Base-by-base conservation (phyloP, 148 eudicot species). In the Talinum fruticosum region DNA sequence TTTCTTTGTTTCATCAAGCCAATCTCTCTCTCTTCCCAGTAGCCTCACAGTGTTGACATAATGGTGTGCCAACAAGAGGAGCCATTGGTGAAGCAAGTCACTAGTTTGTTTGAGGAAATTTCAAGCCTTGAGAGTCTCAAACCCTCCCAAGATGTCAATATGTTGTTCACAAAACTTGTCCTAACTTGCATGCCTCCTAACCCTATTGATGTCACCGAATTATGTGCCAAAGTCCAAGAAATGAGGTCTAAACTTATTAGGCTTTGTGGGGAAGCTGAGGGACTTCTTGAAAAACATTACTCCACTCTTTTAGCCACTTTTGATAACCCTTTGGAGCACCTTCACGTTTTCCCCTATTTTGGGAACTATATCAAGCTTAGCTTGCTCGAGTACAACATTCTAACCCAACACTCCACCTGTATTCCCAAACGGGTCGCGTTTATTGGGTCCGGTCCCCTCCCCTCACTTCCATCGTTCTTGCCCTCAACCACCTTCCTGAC, bases 361-460 rank as follows among this genome's bases (percentile, higher is more conserved):
- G 69, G 80, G 34, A 96, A 96, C 78, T 96, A 96, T 79, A 72
- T 93, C 78, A 91, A 96, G 71, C 93, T 96, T 51, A 84, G 91
- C 64, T 85, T 72, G 2, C 81, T 93, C 61, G 99, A 96, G 73
- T 90, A 80, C 78, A 75, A 75, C 76, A 89, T 93, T 66, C 84
- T 96, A 23, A 69, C 53, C 74, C 81, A 85, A 26, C 77, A 91
- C 81, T 72, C 33, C 10, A 10, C 78, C 35, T 75, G 66, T 5
- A 79, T 54, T 61, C 97, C 93, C 1, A 78, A 33, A 24, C 80
- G 83, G 6, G 75, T 93, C 1, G 98, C 97, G 71, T 96, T 96
- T 24, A 71, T 96, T 0, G 99, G 99, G 10, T 93, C 99, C 1
- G 99, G 98, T 8, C 99, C 99, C 0, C 90, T 96, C 6, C 98